A percentile compares a stretch with the other conserved stretches of the same genome.
Conservation (phyloP, 192 early-diverging fungal genomes). For the Obelidium mucronatum region DNA sequence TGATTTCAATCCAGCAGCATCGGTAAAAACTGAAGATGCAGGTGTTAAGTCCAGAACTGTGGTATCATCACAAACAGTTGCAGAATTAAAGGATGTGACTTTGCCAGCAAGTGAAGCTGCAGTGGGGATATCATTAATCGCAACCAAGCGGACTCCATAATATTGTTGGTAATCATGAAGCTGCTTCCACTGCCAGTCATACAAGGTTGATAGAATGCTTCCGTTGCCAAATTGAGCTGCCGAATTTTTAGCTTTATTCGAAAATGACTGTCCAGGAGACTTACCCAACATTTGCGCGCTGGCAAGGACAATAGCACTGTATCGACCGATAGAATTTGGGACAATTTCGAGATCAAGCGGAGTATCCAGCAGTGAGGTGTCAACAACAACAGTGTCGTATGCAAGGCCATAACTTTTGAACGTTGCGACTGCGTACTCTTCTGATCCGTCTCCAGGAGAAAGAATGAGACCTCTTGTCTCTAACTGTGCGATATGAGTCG, state of each 20-base stretch:
- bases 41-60: no score
- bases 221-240: no score
- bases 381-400: constrained; percentile 3
- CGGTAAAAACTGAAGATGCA: no score
- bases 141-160: no score
- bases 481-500: not conserved
- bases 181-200: no score
- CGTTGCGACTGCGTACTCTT: not conserved
- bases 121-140: no score
- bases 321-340: not conserved
- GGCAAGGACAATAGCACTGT: not conserved
- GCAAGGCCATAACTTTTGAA: not conserved
- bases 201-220: no score
- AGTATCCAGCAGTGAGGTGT: not conserved
- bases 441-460: not conserved
- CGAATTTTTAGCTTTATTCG: not conserved
- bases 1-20: not conserved
- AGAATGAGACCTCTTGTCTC: not conserved
- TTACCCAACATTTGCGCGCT: not conserved
- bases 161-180: no score
- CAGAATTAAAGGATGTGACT: no score
- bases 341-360: not conserved
- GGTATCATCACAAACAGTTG: no score
- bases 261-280: not conserved
- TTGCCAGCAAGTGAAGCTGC: no score